phyloP scores from a whole-genome alignment of 2,329 filamentous ascomycete genomes.

The Venturia pyrina region DNA sequence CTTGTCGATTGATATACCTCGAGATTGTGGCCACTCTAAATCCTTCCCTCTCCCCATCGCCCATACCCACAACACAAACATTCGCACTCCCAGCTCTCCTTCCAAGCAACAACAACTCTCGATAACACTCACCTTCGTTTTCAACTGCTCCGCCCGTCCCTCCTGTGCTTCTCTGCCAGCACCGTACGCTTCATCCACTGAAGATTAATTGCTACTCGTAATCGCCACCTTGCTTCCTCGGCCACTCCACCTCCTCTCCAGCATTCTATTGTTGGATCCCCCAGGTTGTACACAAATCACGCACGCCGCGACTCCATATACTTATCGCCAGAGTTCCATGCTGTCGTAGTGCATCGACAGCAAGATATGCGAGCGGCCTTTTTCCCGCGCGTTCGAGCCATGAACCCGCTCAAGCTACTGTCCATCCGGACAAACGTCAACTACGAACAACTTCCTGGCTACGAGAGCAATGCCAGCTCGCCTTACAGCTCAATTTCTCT shows the following conservation, averaged over 20 bases:
- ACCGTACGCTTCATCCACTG: neutral
- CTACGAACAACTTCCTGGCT: conserved; percentile 36
- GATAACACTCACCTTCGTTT: conserved; percentile 2
- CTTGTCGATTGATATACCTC: neutral
- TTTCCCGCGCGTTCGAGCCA: conserved; percentile 22
- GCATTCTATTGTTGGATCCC: neutral
- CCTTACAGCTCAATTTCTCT: conserved; percentile 25
- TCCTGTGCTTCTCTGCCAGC: neutral
- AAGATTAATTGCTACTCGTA: neutral
- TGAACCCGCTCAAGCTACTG: conserved; percentile 37
- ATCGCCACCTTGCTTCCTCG: neutral
- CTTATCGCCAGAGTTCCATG: neutral
- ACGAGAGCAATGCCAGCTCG: conserved; percentile 30
- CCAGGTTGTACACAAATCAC: neutral
- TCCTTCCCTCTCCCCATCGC: neutral
- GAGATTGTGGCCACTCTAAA: neutral
- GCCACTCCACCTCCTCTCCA: neutral
- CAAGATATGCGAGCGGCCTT: conserved; percentile 16
- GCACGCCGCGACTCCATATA: conserved; percentile 6
- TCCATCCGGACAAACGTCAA: conserved; percentile 30
- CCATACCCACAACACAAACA: neutral
- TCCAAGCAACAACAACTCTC: neutral
- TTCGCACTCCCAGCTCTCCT: neutral
- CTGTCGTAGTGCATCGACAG: neutral
- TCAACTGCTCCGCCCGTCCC: neutral